Conservation (phyloP, 2,329 filamentous ascomycete genomes). For the Pseudocercospora crystallina region DNA sequence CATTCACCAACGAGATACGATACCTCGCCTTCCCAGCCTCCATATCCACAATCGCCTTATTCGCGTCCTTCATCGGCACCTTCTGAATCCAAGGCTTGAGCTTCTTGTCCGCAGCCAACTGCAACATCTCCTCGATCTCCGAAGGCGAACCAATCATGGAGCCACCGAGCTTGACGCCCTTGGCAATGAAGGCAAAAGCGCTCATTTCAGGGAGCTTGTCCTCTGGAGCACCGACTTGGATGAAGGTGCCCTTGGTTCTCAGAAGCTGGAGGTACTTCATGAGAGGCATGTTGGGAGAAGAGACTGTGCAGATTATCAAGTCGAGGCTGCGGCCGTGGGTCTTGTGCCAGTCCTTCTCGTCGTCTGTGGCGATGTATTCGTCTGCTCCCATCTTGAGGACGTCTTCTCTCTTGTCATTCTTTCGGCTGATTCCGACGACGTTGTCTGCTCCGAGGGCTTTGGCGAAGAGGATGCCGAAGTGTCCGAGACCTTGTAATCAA, state of each 20-base stretch:
- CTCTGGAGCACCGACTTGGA: conserved; percentile 69
- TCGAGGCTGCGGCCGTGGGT: conserved; percentile 55
- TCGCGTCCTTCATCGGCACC: conserved; percentile 58
- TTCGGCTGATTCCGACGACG: conserved; percentile 64
- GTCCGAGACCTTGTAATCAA: conserved; percentile 33
- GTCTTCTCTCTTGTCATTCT: conserved; percentile 58
- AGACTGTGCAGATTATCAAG: conserved; percentile 61
- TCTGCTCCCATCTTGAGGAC: conserved; percentile 63
- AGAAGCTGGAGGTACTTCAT: conserved; percentile 62
- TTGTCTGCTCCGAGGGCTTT: conserved; percentile 68
- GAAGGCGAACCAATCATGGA: conserved; percentile 53
- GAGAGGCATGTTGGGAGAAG: conserved; percentile 62
- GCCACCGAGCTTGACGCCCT: conserved; percentile 50
- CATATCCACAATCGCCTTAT: conserved; percentile 59
- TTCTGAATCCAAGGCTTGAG: conserved; percentile 64
- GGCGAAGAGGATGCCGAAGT: conserved; percentile 71
- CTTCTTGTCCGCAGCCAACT: conserved; percentile 59
- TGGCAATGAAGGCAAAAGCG: conserved; percentile 59
- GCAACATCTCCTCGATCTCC: conserved; percentile 63
- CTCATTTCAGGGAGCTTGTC: conserved; percentile 53
- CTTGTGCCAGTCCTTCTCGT: conserved; percentile 61
- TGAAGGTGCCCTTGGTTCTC: conserved; percentile 59
- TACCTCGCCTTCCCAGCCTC: conserved; percentile 55
- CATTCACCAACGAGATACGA: conserved; percentile 29
- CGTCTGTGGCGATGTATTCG: conserved; percentile 56